Percentiles rank a stretch among this genome's conserved stretches.
Evolutionary conservation across 495 filamentous ascomycete genomes (phyloP).

Genomic region (Pyrenopolyporus hunteri): DNA sequence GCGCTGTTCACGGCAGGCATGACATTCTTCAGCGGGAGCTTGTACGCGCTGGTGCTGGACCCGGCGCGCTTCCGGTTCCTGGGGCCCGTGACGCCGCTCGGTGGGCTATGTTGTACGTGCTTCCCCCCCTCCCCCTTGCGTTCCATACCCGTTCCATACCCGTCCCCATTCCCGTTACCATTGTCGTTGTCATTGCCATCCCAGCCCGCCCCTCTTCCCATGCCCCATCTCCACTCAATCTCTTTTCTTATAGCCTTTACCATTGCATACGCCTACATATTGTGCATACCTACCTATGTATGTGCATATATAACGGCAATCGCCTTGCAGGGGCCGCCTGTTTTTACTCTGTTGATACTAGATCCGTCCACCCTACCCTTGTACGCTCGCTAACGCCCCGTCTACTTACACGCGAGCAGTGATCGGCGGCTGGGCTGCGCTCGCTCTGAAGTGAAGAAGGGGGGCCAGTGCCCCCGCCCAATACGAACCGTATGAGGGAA

Average conservation of each 20-base stretch:
- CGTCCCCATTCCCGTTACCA: not conserved
- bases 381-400: not conserved
- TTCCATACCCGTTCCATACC: not conserved
- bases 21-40: slow-evolving; percentile 64
- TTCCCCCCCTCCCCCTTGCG: not conserved
- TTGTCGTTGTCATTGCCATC: no score
- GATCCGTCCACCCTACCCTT: no score
- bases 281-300: no score
- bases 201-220: not conserved
- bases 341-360: not conserved
- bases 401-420: slow-evolving; percentile 5
- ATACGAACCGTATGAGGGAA: no score
- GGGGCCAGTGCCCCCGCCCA: no score
- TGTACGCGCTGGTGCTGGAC: slow-evolving; percentile 64
- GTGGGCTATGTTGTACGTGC: slow-evolving; percentile 55
- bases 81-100: slow-evolving; percentile 65
- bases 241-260: no score
- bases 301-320: no score
- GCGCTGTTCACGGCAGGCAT: slow-evolving; percentile 55
- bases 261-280: no score
- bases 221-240: no score
- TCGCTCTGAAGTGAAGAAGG: slow-evolving; percentile 24
- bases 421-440: slow-evolving; percentile 40
- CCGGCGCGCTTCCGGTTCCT: slow-evolving; percentile 60
- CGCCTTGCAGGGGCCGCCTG: no score